These are phyloP conservation scores for Aspergillus viridinutans DNA, from an alignment of 2,329 filamentous ascomycete genomes.

Conservation along the genomic window DNA sequence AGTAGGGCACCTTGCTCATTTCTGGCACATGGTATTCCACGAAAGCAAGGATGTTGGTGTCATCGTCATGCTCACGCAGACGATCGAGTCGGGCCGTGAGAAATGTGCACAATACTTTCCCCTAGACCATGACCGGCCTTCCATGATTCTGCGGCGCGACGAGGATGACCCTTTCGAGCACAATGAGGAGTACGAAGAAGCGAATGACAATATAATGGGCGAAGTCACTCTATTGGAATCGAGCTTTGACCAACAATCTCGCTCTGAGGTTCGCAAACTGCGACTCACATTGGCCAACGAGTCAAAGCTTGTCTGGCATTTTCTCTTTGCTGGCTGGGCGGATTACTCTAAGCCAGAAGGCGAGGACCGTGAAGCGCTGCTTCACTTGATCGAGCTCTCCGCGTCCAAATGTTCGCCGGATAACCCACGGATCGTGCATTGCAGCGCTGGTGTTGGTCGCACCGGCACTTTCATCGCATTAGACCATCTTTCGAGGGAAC, in stretches of 20 bases:
- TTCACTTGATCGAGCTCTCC: conserved; percentile 49
- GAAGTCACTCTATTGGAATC: conserved; percentile 59
- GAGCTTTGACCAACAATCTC: conserved; percentile 53
- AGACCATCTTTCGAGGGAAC: conserved; percentile 82
- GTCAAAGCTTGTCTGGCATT: conserved; percentile 71
- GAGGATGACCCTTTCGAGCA: conserved; percentile 39
- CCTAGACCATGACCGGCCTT: conserved; percentile 48
- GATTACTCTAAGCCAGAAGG: conserved; percentile 77
- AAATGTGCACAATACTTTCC: conserved; percentile 93
- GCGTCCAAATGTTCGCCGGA: conserved; percentile 43
- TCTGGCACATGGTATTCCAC: conserved; percentile 94
- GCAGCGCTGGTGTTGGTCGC: conserved; percentile 87
- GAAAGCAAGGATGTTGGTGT: conserved; percentile 72
- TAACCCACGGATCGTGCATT: conserved; percentile 78
- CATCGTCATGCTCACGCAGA: conserved; percentile 92
- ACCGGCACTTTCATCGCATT: conserved; percentile 94
- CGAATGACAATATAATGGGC: conserved; percentile 61
- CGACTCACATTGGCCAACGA: conserved; percentile 46
- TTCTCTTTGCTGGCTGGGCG: conserved; percentile 83
- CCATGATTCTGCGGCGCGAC: conserved; percentile 39
- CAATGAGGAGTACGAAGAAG: conserved; percentile 62
- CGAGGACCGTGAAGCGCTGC: conserved; percentile 47
- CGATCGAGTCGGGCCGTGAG: conserved; percentile 69
- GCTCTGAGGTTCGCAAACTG: conserved; percentile 71
- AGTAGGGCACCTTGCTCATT: conserved; percentile 67